Evolutionary conservation across 2,329 filamentous ascomycete species (phyloP).

Genomic region (Talaromyces albobiverticillius): DNA sequence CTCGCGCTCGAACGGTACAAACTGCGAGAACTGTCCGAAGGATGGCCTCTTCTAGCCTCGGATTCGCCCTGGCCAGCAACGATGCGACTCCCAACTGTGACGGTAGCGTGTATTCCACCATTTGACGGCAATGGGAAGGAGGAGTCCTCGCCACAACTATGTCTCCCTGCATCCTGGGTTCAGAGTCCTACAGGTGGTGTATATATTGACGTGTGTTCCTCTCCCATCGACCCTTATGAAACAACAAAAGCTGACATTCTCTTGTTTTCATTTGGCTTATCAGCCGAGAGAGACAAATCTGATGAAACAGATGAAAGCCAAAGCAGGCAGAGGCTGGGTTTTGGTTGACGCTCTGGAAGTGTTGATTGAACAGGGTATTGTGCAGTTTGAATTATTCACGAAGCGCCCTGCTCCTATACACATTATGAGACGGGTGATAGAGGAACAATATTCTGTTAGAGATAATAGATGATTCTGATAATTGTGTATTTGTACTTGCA

Average conservation of each 20-base stretch:
- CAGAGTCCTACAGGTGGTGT: constrained; percentile 8
- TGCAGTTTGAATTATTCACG: constrained; percentile 39
- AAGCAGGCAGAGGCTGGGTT: constrained; percentile 36
- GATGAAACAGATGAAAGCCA: constrained; percentile 23
- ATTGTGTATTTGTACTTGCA: too few relatives aligned
- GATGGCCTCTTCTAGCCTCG: constrained; percentile 46
- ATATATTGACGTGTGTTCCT: constrained; percentile 2
- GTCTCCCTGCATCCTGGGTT: neutral
- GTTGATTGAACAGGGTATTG: constrained; percentile 38
- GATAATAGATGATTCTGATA: too few relatives aligned
- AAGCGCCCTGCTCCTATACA: constrained; percentile 32
- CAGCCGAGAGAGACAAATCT: neutral
- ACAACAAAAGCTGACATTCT: too few relatives aligned
- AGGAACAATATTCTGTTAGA: neutral
- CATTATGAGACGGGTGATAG: constrained; percentile 14
- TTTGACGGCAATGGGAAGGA: neutral
- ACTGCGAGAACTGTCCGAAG: constrained; percentile 49
- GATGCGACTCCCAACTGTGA: neutral
- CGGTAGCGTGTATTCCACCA: constrained; percentile 1
- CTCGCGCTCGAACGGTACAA: constrained; percentile 47
- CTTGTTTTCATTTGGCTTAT: neutral
- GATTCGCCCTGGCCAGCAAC: constrained; percentile 1
- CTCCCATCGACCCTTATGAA: neutral
- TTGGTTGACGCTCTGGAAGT: constrained; percentile 37
- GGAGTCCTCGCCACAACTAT: neutral